phyloP scores from a whole-genome alignment of 257 asterid genomes.

The Solanum lycopersicoides region DNA sequence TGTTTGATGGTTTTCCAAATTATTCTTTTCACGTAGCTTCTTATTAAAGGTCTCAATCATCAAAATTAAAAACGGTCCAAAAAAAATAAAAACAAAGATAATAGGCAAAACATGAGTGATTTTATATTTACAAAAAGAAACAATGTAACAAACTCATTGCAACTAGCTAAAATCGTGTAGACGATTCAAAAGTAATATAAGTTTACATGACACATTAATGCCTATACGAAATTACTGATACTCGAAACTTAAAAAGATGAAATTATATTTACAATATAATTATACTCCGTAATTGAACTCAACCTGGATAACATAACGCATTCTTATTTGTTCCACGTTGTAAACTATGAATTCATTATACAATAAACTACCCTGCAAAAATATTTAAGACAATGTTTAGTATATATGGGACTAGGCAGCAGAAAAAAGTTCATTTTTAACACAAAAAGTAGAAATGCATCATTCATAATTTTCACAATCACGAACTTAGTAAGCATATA shows the following conservation, averaged over 20 bases:
- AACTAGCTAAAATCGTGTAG: neutral
- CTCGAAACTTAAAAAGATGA: neutral
- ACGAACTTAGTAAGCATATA: neutral
- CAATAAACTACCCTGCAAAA: slow-evolving; percentile 49
- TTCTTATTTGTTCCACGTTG: slow-evolving; percentile 81
- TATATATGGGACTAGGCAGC: neutral
- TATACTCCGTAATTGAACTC: slow-evolving; percentile 48
- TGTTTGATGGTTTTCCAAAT: neutral
- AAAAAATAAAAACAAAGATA: no score
- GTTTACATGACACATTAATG: neutral
- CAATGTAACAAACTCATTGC: neutral
- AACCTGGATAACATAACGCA: slow-evolving; percentile 85
- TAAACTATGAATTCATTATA: slow-evolving; percentile 92
- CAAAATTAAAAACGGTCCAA: neutral
- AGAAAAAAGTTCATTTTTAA: neutral
- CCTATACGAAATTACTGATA: neutral
- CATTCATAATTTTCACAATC: neutral
- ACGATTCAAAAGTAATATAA: neutral
- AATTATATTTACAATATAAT: neutral
- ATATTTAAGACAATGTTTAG: neutral
- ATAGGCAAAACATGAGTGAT: neutral
- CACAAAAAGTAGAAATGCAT: neutral
- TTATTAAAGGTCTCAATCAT: no score
- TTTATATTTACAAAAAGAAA: neutral
- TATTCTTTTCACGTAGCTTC: no score